phyloP scores from a whole-genome alignment of 2,329 filamentous ascomycete species.

The Aureobasidium sp. region DNA sequence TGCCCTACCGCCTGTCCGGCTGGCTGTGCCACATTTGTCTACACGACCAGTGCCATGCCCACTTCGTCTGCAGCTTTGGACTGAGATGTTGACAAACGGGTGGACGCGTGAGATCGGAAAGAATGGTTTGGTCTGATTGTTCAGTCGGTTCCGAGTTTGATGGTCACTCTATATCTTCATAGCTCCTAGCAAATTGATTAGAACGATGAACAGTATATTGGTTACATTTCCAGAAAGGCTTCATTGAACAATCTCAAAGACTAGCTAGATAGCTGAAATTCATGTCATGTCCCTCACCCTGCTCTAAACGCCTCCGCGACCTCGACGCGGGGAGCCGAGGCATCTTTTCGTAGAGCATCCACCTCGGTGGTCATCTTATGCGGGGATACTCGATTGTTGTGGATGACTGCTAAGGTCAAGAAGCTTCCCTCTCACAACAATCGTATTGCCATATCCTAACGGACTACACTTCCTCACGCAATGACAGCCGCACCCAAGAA shows the following conservation, averaged over 20 bases:
- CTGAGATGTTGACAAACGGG: background rate
- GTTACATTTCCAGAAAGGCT: background rate
- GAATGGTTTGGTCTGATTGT: background rate
- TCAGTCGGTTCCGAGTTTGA: background rate
- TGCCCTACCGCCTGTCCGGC: constrained; percentile 20
- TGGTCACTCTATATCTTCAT: background rate
- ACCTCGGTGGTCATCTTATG: constrained; percentile 3
- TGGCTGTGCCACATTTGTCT: constrained; percentile 15
- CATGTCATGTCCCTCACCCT: background rate
- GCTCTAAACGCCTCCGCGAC: background rate
- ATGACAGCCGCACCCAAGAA: constrained; percentile 9
- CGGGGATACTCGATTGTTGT: background rate
- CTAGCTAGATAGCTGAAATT: background rate
- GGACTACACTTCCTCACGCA: too few species aligned
- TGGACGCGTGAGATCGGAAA: background rate
- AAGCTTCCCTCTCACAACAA: background rate
- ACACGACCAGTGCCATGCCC: background rate
- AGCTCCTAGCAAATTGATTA: background rate
- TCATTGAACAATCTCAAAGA: too few species aligned
- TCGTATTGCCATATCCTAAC: background rate
- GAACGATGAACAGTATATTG: background rate
- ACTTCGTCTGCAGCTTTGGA: background rate
- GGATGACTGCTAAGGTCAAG: too few species aligned
- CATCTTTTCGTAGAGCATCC: background rate
- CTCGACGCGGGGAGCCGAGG: constrained; percentile 4